These are phyloP conservation scores for Austroboletus niveus DNA, from an alignment of 1,284 basidiomycete genomes.

Conservation along the genomic window DNA sequence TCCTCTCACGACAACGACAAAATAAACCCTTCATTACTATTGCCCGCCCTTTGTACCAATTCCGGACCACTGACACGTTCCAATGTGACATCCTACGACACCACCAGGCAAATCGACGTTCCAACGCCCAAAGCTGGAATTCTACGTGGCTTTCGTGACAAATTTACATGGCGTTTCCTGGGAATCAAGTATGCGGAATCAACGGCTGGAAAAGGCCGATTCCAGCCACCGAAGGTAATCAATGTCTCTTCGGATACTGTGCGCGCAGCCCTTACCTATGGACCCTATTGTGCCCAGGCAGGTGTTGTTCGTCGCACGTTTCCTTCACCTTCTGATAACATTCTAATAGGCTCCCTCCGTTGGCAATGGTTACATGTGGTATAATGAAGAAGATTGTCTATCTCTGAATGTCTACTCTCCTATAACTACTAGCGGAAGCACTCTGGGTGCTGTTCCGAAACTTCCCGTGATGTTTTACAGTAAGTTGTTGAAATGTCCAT, in stretches of 20 bases:
- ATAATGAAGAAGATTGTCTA: slow-evolving; percentile 16
- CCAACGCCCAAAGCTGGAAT: slow-evolving; percentile 14
- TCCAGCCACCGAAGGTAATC: slow-evolving; percentile 13
- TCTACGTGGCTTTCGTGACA: slow-evolving; percentile 17
- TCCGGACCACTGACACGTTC: slow-evolving; percentile 20
- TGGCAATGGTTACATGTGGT: slow-evolving; percentile 6
- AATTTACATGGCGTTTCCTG: slow-evolving; percentile 17
- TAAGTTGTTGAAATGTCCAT: background rate
- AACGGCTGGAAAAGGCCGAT: slow-evolving; percentile 6
- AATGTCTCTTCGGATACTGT: slow-evolving; percentile 3
- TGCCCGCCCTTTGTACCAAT: slow-evolving; percentile 17
- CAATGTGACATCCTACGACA: slow-evolving; percentile 17
- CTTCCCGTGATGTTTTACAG: slow-evolving; percentile 21
- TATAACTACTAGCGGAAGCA: background rate
- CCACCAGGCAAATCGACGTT: slow-evolving; percentile 12
- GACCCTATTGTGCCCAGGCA: slow-evolving; percentile 17
- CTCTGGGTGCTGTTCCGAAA: background rate
- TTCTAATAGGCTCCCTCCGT: slow-evolving; percentile 6
- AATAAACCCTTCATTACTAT: background rate
- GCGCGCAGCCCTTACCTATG: slow-evolving; percentile 7
- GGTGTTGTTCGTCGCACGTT: background rate
- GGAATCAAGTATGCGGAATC: slow-evolving; percentile 14
- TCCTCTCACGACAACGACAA: background rate
- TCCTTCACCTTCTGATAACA: background rate
- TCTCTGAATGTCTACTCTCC: slow-evolving; percentile 18